Evolutionary conservation across 2,329 filamentous ascomycete species (phyloP).

Genomic region (Albifimbria verrucaria): DNA sequence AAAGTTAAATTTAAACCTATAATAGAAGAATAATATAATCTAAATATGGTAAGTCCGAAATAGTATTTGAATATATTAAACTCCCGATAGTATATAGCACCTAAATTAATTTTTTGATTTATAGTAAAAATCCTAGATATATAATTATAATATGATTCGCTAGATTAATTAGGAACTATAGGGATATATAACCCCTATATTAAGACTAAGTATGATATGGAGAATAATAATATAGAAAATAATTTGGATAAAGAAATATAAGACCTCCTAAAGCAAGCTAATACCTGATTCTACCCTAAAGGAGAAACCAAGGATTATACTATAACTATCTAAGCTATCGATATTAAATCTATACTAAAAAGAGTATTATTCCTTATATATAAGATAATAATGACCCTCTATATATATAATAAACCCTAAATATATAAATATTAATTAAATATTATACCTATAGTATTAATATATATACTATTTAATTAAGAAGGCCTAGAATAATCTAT

Average conservation of each 20-base stretch:
- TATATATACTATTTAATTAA: neutral
- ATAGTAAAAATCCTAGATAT: neutral
- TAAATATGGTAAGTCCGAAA: neutral
- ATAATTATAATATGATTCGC: neutral
- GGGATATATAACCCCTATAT: neutral
- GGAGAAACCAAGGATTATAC: too few relatives aligned
- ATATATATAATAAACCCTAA: neutral
- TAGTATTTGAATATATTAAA: neutral
- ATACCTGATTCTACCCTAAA: too few relatives aligned
- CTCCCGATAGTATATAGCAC: neutral
- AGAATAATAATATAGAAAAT: neutral
- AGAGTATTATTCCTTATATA: too few relatives aligned
- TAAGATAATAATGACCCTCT: neutral
- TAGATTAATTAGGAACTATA: neutral
- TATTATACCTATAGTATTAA: neutral
- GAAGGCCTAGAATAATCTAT: neutral
- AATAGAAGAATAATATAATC: neutral
- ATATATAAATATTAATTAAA: neutral
- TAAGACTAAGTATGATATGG: neutral
- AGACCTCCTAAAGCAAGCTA: too few relatives aligned
- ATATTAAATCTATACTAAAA: neutral
- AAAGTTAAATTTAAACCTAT: neutral
- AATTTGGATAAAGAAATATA: too few relatives aligned
- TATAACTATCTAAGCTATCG: too few relatives aligned
- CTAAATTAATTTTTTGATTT: neutral